These are phyloP conservation scores for Aurantiochytrium sp. DNA, from an alignment of 108 stramenopile species.

Conservation along the genomic window DNA sequence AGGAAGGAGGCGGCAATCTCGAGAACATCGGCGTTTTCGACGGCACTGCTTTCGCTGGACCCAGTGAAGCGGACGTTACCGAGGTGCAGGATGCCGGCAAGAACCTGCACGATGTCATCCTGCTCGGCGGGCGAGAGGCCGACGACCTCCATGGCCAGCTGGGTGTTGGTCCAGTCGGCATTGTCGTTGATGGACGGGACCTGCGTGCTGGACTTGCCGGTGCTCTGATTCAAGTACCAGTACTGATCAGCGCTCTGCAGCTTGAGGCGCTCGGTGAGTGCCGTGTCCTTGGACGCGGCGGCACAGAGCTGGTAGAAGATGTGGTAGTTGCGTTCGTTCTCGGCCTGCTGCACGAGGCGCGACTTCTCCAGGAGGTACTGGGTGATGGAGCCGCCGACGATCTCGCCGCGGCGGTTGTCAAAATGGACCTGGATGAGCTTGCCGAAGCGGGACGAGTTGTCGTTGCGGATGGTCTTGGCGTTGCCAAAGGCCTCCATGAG, in stretches of 20 bases:
- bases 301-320: constrained; percentile 94
- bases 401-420: constrained; percentile 41
- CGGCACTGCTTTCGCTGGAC: constrained; percentile 59
- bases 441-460: constrained; percentile 46
- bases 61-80: constrained; percentile 62
- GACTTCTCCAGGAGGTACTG: constrained; percentile 93
- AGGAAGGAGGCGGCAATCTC: constrained; percentile 49
- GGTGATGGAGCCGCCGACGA: constrained; percentile 58
- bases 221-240: constrained; percentile 46
- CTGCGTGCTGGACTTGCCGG: neutral
- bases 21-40: constrained; percentile 59
- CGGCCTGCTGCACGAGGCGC: constrained; percentile 80
- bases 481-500: constrained; percentile 49
- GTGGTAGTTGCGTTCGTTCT: constrained; percentile 95
- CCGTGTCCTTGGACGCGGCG: constrained; percentile 50
- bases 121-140: constrained; percentile 34
- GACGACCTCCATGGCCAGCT: constrained; percentile 39
- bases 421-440: constrained; percentile 40
- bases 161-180: constrained; percentile 47
- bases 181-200: constrained; percentile 45
- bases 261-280: constrained; percentile 35
- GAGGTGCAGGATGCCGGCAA: constrained; percentile 46
- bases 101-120: neutral
- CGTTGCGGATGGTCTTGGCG: constrained; percentile 45
- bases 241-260: constrained; percentile 52